These are phyloP conservation scores for Rhodotorula diobovata DNA, from an alignment of 768 basidiomycete species.

Conservation along the genomic window DNA sequence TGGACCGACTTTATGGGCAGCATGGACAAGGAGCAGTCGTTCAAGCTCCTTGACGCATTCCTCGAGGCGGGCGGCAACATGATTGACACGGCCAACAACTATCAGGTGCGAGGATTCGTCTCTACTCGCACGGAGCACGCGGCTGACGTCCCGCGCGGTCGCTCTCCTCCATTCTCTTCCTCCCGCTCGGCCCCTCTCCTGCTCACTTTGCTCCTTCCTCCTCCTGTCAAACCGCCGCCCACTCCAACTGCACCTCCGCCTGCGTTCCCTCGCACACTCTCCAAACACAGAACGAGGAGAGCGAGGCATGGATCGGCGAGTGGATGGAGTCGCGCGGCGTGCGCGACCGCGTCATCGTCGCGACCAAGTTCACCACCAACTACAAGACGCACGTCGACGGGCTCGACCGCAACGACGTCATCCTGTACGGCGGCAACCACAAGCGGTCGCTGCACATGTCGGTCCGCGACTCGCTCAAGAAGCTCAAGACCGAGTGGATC, in stretches of 20 bases:
- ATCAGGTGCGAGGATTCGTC: slow-evolving; percentile 31
- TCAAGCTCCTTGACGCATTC: slow-evolving; percentile 54
- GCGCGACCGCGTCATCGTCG: slow-evolving; percentile 54
- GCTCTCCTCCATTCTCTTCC: background rate
- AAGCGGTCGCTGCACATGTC: slow-evolving; percentile 52
- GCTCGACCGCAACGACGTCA: slow-evolving; percentile 34
- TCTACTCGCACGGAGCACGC: no score
- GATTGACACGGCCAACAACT: slow-evolving; percentile 49
- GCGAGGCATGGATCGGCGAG: slow-evolving; percentile 57
- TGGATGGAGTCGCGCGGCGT: slow-evolving; percentile 52
- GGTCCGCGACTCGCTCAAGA: slow-evolving; percentile 53
- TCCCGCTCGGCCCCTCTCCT: background rate
- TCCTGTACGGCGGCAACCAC: slow-evolving; percentile 55
- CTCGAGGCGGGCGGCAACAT: slow-evolving; percentile 54
- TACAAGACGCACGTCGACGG: slow-evolving; percentile 35
- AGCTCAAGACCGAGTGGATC: slow-evolving; percentile 59
- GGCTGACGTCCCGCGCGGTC: no score
- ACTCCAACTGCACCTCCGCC: background rate
- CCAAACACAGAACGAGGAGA: slow-evolving; percentile 56
- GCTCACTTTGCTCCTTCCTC: background rate
- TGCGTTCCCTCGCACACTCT: background rate
- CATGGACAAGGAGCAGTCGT: slow-evolving; percentile 52
- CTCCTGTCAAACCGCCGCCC: background rate
- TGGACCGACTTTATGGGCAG: slow-evolving; percentile 45
- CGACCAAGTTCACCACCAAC: slow-evolving; percentile 47